A percentile compares a stretch with the other conserved stretches of the same genome.
Conservation (phyloP, 371 early-diverging fungal genomes). For the Syncephalastrum monosporum region DNA sequence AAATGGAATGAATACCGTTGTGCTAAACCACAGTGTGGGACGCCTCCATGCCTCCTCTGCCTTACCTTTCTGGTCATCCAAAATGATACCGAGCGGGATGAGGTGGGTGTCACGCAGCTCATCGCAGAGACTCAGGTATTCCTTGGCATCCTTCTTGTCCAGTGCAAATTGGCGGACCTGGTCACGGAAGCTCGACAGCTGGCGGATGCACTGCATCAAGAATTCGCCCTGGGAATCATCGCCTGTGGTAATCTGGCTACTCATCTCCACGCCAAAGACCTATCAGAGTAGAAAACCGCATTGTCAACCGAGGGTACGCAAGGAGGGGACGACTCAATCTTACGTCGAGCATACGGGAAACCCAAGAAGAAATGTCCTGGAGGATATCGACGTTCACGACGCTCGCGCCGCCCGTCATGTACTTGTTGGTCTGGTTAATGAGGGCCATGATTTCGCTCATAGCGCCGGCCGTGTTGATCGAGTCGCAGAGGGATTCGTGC, state of each 20-base stretch:
- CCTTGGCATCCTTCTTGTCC: slow-evolving; percentile 49
- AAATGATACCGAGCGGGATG: slow-evolving; percentile 80
- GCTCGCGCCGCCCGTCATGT: slow-evolving; percentile 59
- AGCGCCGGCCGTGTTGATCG: slow-evolving; percentile 89
- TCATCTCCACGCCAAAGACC: slow-evolving; percentile 75
- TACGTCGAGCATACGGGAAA: slow-evolving; percentile 71
- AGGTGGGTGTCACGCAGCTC: slow-evolving; percentile 85
- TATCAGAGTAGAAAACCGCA: slow-evolving; percentile 16
- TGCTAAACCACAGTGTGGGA: no score
- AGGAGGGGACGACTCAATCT: not conserved
- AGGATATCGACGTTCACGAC: slow-evolving; percentile 62
- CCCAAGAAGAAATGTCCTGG: slow-evolving; percentile 77
- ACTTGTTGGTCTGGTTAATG: slow-evolving; percentile 81
- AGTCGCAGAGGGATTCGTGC: slow-evolving; percentile 91
- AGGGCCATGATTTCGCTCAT: slow-evolving; percentile 82
- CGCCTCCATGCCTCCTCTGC: no score
- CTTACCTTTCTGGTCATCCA: slow-evolving; percentile 88
- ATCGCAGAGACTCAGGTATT: slow-evolving; percentile 81
- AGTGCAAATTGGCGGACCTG: slow-evolving; percentile 76
- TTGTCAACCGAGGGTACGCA: not conserved
- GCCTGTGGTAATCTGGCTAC: slow-evolving; percentile 37
- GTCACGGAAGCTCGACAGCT: slow-evolving; percentile 86
- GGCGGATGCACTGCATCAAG: slow-evolving; percentile 78
- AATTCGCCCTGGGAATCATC: slow-evolving; percentile 57
- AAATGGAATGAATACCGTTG: not conserved